Evolutionary conservation across 1,284 basidiomycete genomes (phyloP).

Genomic region (Phlebopus sp.): DNA sequence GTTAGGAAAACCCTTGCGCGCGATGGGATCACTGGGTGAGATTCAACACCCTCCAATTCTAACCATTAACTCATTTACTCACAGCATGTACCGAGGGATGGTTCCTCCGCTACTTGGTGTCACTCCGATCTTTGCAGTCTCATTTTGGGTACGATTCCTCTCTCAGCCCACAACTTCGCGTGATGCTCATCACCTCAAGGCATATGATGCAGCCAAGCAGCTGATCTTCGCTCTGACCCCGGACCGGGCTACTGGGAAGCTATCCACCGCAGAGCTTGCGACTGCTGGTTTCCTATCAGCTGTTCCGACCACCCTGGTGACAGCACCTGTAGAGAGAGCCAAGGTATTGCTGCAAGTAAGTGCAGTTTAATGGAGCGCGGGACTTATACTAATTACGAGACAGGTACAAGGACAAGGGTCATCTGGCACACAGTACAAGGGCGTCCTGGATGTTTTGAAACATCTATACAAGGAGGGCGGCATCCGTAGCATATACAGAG

Average conservation of each 20-base stretch:
- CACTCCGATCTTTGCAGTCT: constrained; percentile 97
- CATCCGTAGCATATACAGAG: constrained; percentile 88
- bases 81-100: constrained; percentile 92
- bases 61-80: constrained; percentile 3
- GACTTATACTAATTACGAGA: not conserved
- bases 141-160: constrained; percentile 81
- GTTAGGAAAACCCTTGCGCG: constrained; percentile 86
- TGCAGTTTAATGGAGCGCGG: constrained; percentile 7
- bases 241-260: constrained; percentile 57
- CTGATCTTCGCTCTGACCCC: constrained; percentile 76
- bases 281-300: constrained; percentile 94
- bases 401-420: constrained; percentile 89
- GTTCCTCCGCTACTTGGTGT: constrained; percentile 95
- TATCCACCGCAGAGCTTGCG: constrained; percentile 86
- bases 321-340: constrained; percentile 94
- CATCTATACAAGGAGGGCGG: constrained; percentile 96
- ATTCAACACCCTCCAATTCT: constrained; percentile 8
- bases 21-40: constrained; percentile 88
- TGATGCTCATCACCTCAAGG: constrained; percentile 46
- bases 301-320: constrained; percentile 88
- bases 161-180: not conserved
- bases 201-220: constrained; percentile 92
- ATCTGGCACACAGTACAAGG: constrained; percentile 76
- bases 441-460: constrained; percentile 88
- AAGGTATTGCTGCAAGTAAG: constrained; percentile 91